phyloP scores from a whole-genome alignment of 495 filamentous ascomycete species.

The Xylaria intraflava region DNA sequence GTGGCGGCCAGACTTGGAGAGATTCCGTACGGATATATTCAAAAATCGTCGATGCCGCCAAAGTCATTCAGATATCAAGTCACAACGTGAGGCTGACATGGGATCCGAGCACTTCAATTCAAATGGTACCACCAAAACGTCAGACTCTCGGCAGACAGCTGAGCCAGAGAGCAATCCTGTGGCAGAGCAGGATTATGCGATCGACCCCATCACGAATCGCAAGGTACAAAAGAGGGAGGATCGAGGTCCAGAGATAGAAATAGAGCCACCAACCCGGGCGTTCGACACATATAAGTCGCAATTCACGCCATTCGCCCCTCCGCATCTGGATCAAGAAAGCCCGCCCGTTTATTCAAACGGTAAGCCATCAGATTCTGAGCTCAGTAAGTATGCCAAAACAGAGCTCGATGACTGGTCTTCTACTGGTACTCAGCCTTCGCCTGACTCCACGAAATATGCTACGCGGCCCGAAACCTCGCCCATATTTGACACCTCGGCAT shows the following conservation, averaged over 20 bases:
- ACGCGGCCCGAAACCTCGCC: background rate
- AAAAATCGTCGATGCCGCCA: background rate
- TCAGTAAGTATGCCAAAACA: constrained; percentile 30
- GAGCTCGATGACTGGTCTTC: constrained; percentile 25
- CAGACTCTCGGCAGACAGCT: background rate
- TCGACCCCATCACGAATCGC: constrained; percentile 59
- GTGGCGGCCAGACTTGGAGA: background rate
- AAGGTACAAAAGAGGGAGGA: constrained; percentile 34
- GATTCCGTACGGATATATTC: background rate
- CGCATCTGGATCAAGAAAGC: constrained; percentile 12
- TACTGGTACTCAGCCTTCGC: background rate
- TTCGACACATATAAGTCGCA: constrained; percentile 37
- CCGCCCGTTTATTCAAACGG: constrained; percentile 29
- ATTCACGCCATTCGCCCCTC: constrained; percentile 24
- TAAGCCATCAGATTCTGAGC: constrained; percentile 30
- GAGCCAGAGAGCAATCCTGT: background rate
- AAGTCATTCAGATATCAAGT: background rate
- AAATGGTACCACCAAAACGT: background rate
- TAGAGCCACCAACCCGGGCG: background rate
- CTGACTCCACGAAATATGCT: background rate
- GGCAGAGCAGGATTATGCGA: constrained; percentile 33
- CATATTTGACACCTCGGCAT: constrained; percentile 5
- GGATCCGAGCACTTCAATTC: background rate
- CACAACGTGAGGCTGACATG: background rate
- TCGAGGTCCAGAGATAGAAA: background rate